These are phyloP conservation scores for Apiospora arundinis DNA, from an alignment of 2,329 filamentous ascomycete genomes.

Conservation along the genomic window DNA sequence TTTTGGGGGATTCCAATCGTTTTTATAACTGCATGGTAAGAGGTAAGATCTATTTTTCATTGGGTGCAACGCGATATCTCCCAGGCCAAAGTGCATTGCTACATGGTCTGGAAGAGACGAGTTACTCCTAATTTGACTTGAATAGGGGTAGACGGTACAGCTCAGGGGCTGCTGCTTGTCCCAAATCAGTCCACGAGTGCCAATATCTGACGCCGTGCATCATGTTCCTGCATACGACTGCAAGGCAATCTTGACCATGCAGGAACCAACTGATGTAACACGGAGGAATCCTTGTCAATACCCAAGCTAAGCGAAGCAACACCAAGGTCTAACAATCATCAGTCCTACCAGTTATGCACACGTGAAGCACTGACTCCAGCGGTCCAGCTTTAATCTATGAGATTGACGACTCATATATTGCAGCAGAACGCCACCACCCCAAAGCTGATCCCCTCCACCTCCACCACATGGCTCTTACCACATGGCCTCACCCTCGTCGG, in stretches of 20 bases:
- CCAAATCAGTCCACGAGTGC: background rate
- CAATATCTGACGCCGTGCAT: background rate
- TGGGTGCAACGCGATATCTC: no score
- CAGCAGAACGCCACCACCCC: background rate
- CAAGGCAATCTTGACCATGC: background rate
- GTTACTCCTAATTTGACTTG: no score
- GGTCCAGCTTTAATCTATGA: background rate
- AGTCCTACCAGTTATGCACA: background rate
- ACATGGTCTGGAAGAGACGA: no score
- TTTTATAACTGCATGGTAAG: no score
- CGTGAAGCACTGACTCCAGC: background rate
- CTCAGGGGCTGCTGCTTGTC: background rate
- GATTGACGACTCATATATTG: background rate
- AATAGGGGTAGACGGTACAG: no score
- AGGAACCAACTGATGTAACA: background rate
- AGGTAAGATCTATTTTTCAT: no score
- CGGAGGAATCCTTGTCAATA: background rate
- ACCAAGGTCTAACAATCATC: background rate
- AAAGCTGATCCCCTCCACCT: background rate
- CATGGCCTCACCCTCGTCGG: background rate
- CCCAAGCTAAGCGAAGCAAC: background rate
- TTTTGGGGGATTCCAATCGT: no score
- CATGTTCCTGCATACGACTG: background rate
- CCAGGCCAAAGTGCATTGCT: no score
- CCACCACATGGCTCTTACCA: background rate